Evolutionary conservation across 169 alveolate species (phyloP).

Genomic region (Eimeria tenella): DNA sequence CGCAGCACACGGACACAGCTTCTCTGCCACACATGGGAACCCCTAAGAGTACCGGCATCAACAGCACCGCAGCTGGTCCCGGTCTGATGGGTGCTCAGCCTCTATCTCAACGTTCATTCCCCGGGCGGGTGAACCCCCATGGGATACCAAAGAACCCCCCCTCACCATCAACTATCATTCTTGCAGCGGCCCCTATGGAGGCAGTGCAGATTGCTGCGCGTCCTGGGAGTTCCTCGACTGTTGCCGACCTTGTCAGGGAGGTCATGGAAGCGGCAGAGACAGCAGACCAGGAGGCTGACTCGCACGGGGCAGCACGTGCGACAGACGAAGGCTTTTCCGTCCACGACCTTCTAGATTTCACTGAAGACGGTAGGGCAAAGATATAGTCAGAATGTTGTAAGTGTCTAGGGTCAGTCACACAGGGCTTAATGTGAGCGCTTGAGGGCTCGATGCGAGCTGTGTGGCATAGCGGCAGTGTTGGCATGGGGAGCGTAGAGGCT

Average conservation of each 20-base stretch:
- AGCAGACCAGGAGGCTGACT: neutral
- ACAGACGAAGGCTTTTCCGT: conserved; percentile 50
- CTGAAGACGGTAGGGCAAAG: conserved; percentile 50
- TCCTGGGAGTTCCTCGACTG: conserved; percentile 60
- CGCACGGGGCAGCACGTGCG: conserved; percentile 45
- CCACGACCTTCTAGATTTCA: conserved; percentile 46
- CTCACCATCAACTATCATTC: conserved; percentile 5
- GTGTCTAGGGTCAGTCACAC: no score
- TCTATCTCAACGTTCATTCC: neutral
- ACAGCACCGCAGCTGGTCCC: conserved; percentile 20
- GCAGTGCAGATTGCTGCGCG: conserved; percentile 66
- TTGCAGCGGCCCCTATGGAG: conserved; percentile 64
- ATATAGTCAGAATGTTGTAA: no score
- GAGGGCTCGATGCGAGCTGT: no score
- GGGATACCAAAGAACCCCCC: neutral
- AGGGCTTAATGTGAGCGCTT: no score
- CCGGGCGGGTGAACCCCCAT: conserved; percentile 16
- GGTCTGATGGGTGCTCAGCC: conserved; percentile 49
- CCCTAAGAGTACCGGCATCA: conserved; percentile 19
- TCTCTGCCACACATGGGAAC: conserved; percentile 21
- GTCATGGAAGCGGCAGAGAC: conserved; percentile 70
- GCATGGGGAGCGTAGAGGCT: neutral
- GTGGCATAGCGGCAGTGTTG: neutral
- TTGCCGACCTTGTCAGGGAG: conserved; percentile 55
- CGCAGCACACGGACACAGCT: conserved; percentile 29